phyloP scores from a whole-genome alignment of 2,329 filamentous ascomycete species.

The Keithomyces neogunnii region DNA sequence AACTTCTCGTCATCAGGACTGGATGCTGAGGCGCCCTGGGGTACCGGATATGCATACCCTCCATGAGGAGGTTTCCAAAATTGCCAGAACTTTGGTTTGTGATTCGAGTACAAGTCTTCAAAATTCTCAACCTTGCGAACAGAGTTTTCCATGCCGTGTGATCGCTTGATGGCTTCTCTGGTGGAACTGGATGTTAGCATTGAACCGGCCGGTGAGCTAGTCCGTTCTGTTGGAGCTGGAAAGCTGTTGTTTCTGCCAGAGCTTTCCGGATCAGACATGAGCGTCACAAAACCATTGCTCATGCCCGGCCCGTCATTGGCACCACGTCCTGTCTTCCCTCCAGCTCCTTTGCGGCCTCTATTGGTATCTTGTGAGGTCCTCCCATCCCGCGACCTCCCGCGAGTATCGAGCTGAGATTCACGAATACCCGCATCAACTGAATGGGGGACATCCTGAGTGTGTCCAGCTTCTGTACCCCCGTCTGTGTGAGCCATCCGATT shows the following conservation, averaged over 20 bases:
- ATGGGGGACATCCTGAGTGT: conserved; percentile 46
- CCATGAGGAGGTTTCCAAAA: conserved; percentile 58
- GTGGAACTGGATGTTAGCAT: conserved; percentile 31
- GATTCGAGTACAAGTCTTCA: conserved; percentile 39
- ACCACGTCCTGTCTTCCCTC: conserved; percentile 37
- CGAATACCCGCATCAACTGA: conserved; percentile 37
- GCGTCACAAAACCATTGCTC: conserved; percentile 43
- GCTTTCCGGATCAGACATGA: conserved; percentile 14
- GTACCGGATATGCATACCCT: conserved; percentile 52
- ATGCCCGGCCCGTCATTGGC: conserved; percentile 45
- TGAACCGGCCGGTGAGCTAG: conserved; percentile 27
- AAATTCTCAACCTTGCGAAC: conserved; percentile 41
- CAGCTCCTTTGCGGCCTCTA: conserved; percentile 23
- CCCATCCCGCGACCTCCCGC: neutral
- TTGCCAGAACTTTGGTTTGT: conserved; percentile 46
- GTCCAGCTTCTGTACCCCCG: conserved; percentile 42
- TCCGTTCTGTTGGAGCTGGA: conserved; percentile 17
- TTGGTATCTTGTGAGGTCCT: conserved; percentile 1
- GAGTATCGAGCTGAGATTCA: conserved; percentile 22
- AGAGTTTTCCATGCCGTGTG: conserved; percentile 33
- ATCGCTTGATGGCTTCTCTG: conserved; percentile 8
- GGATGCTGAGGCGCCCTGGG: conserved; percentile 41
- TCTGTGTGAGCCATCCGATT: conserved; percentile 39
- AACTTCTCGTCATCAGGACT: conserved; percentile 35
- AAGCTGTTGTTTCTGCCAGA: conserved; percentile 10